Evolutionary conservation across 148 eudicot species (phyloP), one percentile per base, ranked within the genome.

Genomic region (Cornus kousa): DNA sequence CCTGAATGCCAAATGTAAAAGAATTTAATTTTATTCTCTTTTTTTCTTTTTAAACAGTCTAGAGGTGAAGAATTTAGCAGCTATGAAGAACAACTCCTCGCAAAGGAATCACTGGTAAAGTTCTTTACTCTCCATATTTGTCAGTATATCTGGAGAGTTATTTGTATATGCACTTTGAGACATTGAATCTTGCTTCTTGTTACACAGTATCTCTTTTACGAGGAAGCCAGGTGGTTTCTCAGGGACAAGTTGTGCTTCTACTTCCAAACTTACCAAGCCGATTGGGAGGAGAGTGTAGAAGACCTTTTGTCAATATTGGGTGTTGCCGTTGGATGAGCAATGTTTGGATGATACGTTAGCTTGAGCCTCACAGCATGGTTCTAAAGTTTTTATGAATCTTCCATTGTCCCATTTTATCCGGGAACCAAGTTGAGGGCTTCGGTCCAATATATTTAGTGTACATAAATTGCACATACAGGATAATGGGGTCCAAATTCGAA

Each of bases 21-120:
- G 17, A 53, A 53, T 17, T 10, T 53, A 17, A 55, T 57, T 60
- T 22, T 22, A 24, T 62, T 65, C 37, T 33, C 32, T 24, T 72
- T 57, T 60, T 80, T 43, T 13, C 46, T 31, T 70, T 59, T 77
- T 70, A 40, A 70, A n/a, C 86, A 90, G 94, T 66, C 87, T 73
- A 13, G 94, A 90, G 75, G 74, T 80, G 8, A 88, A 81, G 79
- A 90, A 90, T 73, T 23, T 83, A 77, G 81, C 85, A 12, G 90
- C 91, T 7, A 73, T 87, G 83, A 88, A 83, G 87, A 88, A 67
- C 74, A 84, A 35, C 9, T n/a, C 40, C 7, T 77, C 84, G 67
- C 91, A 85, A 40, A 87, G 37, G 62, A 72, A 67, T 77, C 79
- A 55, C 16, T 32, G 85, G 93, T 90, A 90, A 57, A 59, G 7